phyloP scores from a whole-genome alignment of 2,329 filamentous ascomycete genomes.

The Penicillium glabrum region DNA sequence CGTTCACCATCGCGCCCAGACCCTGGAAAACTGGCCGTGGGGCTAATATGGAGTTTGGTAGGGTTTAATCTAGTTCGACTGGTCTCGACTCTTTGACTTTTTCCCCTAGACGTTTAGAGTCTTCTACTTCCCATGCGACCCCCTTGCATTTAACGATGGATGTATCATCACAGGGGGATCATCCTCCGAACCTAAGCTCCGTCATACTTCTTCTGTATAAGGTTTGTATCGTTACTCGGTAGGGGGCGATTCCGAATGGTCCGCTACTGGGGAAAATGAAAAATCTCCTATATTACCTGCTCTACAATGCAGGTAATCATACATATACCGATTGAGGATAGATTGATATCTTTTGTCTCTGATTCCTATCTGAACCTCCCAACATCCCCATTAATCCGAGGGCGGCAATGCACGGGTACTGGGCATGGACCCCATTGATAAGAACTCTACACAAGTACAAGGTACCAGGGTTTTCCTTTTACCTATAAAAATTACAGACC shows the following conservation, averaged over 20 bases:
- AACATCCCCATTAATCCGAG: neutral
- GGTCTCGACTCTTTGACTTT: neutral
- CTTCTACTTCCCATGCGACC: slow-evolving; percentile 8
- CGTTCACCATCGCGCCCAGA: slow-evolving; percentile 13
- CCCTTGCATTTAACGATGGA: slow-evolving; percentile 21
- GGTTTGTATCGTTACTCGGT: slow-evolving; percentile 19
- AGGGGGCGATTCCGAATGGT: slow-evolving; percentile 24
- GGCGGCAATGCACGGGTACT: neutral
- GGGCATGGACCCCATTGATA: slow-evolving; percentile 8
- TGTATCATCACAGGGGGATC: slow-evolving; percentile 18
- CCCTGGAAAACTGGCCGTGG: neutral
- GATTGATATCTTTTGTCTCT: no score
- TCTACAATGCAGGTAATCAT: neutral
- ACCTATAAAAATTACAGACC: neutral
- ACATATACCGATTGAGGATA: neutral
- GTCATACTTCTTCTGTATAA: slow-evolving; percentile 18
- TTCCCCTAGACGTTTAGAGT: no score
- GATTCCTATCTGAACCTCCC: neutral
- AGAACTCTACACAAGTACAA: neutral
- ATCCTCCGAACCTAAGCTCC: slow-evolving; percentile 6
- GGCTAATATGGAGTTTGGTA: neutral
- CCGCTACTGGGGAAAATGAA: slow-evolving; percentile 7
- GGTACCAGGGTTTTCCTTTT: neutral
- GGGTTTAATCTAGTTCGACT: neutral
- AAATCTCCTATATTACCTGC: slow-evolving; percentile 11